Percentiles rank a stretch among this genome's conserved stretches.
Conservation (phyloP, 2,329 filamentous ascomycete species). For the Ophiostoma tasmaniense region DNA sequence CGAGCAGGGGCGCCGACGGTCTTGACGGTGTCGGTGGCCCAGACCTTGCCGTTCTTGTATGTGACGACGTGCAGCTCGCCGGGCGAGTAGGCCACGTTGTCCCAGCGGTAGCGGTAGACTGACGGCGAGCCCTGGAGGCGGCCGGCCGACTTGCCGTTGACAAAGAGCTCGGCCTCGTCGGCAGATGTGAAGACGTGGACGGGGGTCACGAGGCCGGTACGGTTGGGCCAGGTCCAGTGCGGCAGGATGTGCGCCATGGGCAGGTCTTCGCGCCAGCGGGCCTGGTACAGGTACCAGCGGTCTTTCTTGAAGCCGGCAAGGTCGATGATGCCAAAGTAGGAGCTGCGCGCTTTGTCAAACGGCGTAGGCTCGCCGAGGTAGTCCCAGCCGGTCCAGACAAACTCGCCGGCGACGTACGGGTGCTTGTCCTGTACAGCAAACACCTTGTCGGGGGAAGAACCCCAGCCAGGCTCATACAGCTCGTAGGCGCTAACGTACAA, state of each 20-base stretch:
- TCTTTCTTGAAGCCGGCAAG: slow-evolving; percentile 50
- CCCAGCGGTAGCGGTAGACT: slow-evolving; percentile 46
- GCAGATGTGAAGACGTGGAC: slow-evolving; percentile 46
- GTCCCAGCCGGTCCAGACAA: slow-evolving; percentile 28
- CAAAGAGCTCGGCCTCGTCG: slow-evolving; percentile 46
- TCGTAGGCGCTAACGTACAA: slow-evolving; percentile 42
- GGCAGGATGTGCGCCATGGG: slow-evolving; percentile 45
- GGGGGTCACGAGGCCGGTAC: slow-evolving; percentile 38
- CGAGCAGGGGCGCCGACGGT: slow-evolving; percentile 35
- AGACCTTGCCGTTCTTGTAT: slow-evolving; percentile 39
- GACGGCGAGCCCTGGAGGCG: slow-evolving; percentile 26
- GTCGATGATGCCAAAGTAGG: slow-evolving; percentile 50
- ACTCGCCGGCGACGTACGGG: slow-evolving; percentile 42
- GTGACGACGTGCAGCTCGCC: slow-evolving; percentile 40
- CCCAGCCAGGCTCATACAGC: slow-evolving; percentile 40
- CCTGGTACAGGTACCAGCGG: slow-evolving; percentile 46
- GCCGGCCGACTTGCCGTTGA: slow-evolving; percentile 42
- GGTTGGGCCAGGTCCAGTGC: slow-evolving; percentile 47
- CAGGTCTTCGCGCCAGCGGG: slow-evolving; percentile 42
- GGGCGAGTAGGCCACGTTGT: slow-evolving; percentile 39
- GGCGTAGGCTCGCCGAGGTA: slow-evolving; percentile 28
- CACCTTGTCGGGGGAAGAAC: slow-evolving; percentile 44
- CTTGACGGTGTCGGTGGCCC: slow-evolving; percentile 35
- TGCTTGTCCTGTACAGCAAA: slow-evolving; percentile 40
- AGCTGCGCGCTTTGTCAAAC: slow-evolving; percentile 38